These are phyloP conservation scores for Nadsonia starkeyi-henricii DNA, from an alignment of 1,139 yeast genomes.

Conservation along the genomic window DNA sequence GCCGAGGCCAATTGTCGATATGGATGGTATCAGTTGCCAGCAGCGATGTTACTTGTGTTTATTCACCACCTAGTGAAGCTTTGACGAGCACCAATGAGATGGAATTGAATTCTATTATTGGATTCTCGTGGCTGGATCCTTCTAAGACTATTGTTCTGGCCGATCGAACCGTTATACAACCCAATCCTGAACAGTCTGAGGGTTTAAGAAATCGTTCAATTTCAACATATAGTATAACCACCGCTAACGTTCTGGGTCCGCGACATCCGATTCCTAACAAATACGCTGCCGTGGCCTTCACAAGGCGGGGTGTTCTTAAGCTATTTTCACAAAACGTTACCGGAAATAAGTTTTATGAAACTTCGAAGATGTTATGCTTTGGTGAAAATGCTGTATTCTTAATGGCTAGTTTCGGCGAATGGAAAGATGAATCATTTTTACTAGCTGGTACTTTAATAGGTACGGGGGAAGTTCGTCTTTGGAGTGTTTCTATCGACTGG, in stretches of 20 bases:
- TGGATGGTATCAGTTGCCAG: slow-evolving; percentile 14
- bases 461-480: slow-evolving; percentile 6
- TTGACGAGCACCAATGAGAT: slow-evolving; percentile 10
- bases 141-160: slow-evolving; percentile 39
- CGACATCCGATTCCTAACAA: slow-evolving; percentile 56
- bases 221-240: slow-evolving; percentile 42
- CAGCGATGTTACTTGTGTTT: slow-evolving; percentile 16
- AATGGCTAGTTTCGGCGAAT: slow-evolving; percentile 10
- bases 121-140: slow-evolving; percentile 55
- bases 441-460: slow-evolving; percentile 4
- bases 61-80: slow-evolving; percentile 9
- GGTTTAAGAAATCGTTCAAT: slow-evolving; percentile 10
- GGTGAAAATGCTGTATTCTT: slow-evolving; percentile 18
- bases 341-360: background rate
- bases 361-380: slow-evolving; percentile 17
- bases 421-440: slow-evolving; percentile 7
- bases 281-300: slow-evolving; percentile 56
- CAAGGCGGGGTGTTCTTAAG: slow-evolving; percentile 48
- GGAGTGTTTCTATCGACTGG: slow-evolving; percentile 9
- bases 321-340: slow-evolving; percentile 18
- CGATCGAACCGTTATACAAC: slow-evolving; percentile 15
- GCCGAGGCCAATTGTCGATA: slow-evolving; percentile 27
- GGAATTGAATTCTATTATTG: slow-evolving; percentile 27
- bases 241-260: slow-evolving; percentile 43
- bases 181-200: slow-evolving; percentile 9